A percentile compares a stretch with the other conserved stretches of the same genome.
Evolutionary conservation across 306 rosid genomes (phyloP).

Genomic region (Quercus rubra): DNA sequence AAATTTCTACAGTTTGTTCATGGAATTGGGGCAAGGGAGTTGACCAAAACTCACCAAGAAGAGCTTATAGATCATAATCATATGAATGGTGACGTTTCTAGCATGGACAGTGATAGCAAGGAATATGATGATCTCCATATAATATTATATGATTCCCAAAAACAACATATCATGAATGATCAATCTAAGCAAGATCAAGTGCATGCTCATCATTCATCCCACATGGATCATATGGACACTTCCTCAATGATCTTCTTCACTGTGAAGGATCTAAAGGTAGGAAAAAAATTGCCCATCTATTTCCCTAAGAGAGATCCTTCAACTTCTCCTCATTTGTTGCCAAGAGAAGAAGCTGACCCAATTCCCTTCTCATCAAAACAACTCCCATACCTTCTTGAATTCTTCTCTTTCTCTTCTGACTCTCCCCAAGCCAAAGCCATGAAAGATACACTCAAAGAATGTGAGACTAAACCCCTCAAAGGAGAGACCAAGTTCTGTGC

Average conservation of each 20-base stretch:
- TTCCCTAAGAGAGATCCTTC: slow-evolving; percentile 69
- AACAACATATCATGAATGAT: not conserved
- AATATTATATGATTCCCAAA: not conserved
- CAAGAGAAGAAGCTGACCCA: slow-evolving; percentile 45
- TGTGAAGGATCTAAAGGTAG: slow-evolving; percentile 43
- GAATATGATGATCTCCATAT: not conserved
- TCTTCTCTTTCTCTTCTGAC: slow-evolving; percentile 41
- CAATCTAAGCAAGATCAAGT: not conserved
- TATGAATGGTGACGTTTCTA: not conserved
- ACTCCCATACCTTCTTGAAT: slow-evolving; percentile 44
- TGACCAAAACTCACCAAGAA: slow-evolving; percentile 1
- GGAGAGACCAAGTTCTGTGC: slow-evolving; percentile 75
- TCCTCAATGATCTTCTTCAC: slow-evolving; percentile 62
- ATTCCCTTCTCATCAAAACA: slow-evolving; percentile 57
- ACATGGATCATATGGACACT: slow-evolving; percentile 43
- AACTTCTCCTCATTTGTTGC: slow-evolving; percentile 47
- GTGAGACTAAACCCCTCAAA: slow-evolving; percentile 56
- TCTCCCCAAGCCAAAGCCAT: slow-evolving; percentile 76
- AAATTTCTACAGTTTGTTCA: slow-evolving; percentile 30
- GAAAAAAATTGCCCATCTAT: slow-evolving; percentile 53
- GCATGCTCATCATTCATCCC: slow-evolving; percentile 17
- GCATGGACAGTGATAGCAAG: too few species aligned
- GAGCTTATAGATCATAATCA: not conserved
- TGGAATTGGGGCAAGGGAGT: slow-evolving; percentile 25
- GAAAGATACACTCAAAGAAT: slow-evolving; percentile 49